Evolutionary conservation across 495 filamentous ascomycete species (phyloP).

Genomic region (Xylaria longipes): DNA sequence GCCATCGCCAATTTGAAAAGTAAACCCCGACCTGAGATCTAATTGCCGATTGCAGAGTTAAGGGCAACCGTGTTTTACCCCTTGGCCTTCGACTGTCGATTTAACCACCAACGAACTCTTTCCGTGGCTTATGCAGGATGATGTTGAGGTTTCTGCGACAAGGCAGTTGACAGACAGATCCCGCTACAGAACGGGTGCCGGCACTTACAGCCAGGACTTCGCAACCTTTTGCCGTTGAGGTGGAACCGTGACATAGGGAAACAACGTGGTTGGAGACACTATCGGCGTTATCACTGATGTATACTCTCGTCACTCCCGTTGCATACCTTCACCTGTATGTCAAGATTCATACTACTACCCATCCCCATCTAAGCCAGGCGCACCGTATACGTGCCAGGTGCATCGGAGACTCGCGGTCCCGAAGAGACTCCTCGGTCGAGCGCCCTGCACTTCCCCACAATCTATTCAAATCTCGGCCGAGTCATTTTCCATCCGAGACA

Average conservation of each 20-base stretch:
- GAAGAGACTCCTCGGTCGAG: neutral
- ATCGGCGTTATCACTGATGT: neutral
- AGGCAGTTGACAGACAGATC: neutral
- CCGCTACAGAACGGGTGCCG: neutral
- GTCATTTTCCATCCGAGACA: neutral
- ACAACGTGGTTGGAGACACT: neutral
- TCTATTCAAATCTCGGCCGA: neutral
- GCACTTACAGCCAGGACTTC: neutral
- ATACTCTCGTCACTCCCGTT: neutral
- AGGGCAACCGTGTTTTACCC: no score
- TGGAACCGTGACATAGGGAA: neutral
- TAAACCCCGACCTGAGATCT: neutral
- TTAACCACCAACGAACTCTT: neutral
- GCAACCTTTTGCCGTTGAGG: neutral
- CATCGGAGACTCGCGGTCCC: neutral
- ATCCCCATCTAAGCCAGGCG: no score
- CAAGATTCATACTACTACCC: neutral
- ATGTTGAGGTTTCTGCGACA: neutral
- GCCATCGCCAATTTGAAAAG: neutral
- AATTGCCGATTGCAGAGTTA: neutral
- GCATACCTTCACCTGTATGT: neutral
- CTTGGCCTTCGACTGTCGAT: no score
- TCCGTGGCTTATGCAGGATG: neutral
- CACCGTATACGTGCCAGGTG: no score
- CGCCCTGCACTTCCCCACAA: neutral